Evolutionary conservation across 805 yeast species (phyloP).

Genomic region (Kluyveromyces siamensis): DNA sequence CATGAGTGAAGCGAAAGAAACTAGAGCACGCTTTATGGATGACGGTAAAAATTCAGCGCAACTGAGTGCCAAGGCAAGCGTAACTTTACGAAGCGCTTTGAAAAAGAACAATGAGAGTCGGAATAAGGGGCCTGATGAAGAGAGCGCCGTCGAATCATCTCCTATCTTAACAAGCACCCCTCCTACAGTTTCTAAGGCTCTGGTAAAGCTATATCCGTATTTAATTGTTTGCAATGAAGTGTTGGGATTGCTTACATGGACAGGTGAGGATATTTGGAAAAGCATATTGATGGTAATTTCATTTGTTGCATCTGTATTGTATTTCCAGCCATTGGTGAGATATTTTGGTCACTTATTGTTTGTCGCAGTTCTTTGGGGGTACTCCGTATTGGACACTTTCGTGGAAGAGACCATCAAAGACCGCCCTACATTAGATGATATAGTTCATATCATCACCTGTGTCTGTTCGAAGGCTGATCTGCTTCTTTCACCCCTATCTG

Average conservation of each 20-base stretch:
- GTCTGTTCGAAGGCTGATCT: slow-evolving; percentile 71
- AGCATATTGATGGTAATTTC: slow-evolving; percentile 51
- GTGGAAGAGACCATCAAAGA: slow-evolving; percentile 50
- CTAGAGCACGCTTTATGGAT: slow-evolving; percentile 24
- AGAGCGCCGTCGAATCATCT: slow-evolving; percentile 39
- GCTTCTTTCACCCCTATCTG: slow-evolving; percentile 71
- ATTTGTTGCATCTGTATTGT: slow-evolving; percentile 53
- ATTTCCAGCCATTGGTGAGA: slow-evolving; percentile 68
- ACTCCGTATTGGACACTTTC: slow-evolving; percentile 47
- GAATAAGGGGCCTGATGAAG: slow-evolving; percentile 3
- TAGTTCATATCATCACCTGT: slow-evolving; percentile 65
- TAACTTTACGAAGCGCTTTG: slow-evolving; percentile 19
- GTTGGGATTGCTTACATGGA: slow-evolving; percentile 80
- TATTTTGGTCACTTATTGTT: slow-evolving; percentile 75
- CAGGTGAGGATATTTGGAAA: slow-evolving; percentile 74
- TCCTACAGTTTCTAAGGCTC: slow-evolving; percentile 77
- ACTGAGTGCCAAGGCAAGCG: slow-evolving; percentile 23
- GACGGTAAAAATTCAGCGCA: slow-evolving; percentile 11
- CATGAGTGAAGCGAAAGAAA: slow-evolving; percentile 13
- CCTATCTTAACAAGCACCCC: slow-evolving; percentile 87
- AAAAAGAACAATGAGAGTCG: slow-evolving; percentile 8
- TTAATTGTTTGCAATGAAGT: slow-evolving; percentile 61
- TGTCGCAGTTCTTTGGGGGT: slow-evolving; percentile 51
- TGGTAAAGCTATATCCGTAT: slow-evolving; percentile 79
- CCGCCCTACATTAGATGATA: slow-evolving; percentile 81